Percentiles rank a stretch among this genome's conserved stretches.
Conservation (phyloP, 768 basidiomycete species). For the Pulveroboletus sp. region DNA sequence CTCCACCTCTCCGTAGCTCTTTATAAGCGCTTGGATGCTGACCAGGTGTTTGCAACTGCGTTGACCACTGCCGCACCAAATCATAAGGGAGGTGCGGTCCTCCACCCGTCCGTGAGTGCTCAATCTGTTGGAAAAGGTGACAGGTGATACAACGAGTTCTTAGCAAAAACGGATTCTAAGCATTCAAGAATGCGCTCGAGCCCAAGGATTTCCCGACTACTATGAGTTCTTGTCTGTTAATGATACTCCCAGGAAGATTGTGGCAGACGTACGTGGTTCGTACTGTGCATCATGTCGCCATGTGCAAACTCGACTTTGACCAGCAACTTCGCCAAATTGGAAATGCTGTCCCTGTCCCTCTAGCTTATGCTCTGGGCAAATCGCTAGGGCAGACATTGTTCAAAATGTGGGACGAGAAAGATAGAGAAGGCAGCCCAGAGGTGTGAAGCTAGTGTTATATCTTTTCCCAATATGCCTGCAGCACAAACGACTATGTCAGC, state of each 20-base stretch:
- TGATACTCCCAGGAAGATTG: slow-evolving; percentile 27
- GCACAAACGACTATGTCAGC: not conserved
- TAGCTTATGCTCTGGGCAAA: slow-evolving; percentile 59
- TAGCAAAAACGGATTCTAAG: slow-evolving; percentile 71
- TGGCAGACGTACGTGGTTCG: slow-evolving; percentile 47
- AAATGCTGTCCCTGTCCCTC: slow-evolving; percentile 71
- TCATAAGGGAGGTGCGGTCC: slow-evolving; percentile 40
- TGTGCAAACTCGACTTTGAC: slow-evolving; percentile 1
- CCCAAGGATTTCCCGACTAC: slow-evolving; percentile 74
- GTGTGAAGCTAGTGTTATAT: slow-evolving; percentile 24
- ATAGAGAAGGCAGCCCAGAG: slow-evolving; percentile 43
- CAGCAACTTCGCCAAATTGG: slow-evolving; percentile 78
- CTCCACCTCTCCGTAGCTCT: slow-evolving; percentile 34
- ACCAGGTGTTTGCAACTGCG: slow-evolving; percentile 57
- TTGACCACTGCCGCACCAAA: slow-evolving; percentile 53
- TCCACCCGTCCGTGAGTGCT: slow-evolving; percentile 43
- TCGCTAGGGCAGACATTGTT: slow-evolving; percentile 42
- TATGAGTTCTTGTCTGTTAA: slow-evolving; percentile 57
- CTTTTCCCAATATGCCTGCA: too few species aligned
- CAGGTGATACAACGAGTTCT: not conserved
- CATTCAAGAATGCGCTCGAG: slow-evolving; percentile 64
- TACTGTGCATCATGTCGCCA: not conserved
- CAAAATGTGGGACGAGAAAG: slow-evolving; percentile 40
- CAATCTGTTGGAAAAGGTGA: not conserved
- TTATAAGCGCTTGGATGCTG: slow-evolving; percentile 52